phyloP scores from a whole-genome alignment of 345 rosid genomes.

The sweet orange (Citrus sinensis) region DVS_A1.0 CM039164.1:19690501-19691000 shows the following conservation, averaged over 20 bases:
- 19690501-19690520: not conserved
- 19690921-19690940: not conserved
- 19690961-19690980: not conserved
- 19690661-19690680: not conserved
- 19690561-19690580: not conserved
- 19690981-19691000: not conserved
- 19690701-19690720: not conserved
- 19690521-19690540: not conserved
- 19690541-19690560: not conserved
- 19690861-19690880: not conserved
- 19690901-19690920: not conserved
- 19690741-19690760: not conserved
- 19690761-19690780: not conserved
- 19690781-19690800: not conserved
- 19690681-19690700: not conserved
- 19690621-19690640: not conserved
- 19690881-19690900: not conserved
- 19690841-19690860: not conserved
- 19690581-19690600: not conserved
- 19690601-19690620: not conserved
- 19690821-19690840: not conserved
- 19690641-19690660: not conserved
- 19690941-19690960: not conserved
- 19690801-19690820: not conserved
- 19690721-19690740: not conserved